A percentile compares a stretch with the other conserved stretches of the same genome.
Conservation (phyloP, 768 basidiomycete genomes). For the Tylopilus felleus region DNA sequence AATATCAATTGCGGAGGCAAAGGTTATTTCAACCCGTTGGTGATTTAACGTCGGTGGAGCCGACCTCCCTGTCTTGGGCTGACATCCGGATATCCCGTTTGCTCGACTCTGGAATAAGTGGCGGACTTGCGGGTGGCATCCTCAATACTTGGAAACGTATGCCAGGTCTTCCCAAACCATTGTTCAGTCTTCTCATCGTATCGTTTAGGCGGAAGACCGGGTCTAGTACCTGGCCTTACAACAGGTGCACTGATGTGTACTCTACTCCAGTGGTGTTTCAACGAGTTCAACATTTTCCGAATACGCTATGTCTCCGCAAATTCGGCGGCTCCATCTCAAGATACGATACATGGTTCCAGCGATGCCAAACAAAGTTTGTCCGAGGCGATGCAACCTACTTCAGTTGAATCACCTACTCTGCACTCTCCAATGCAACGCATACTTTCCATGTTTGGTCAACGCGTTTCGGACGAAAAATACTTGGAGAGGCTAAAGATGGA, state of each 20-base stretch:
- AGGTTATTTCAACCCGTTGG: constrained; percentile 22
- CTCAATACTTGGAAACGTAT: constrained; percentile 58
- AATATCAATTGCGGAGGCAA: constrained; percentile 44
- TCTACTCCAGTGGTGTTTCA: constrained; percentile 63
- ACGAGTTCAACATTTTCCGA: constrained; percentile 61
- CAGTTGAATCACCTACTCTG: background rate
- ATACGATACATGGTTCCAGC: background rate
- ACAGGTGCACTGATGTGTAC: constrained; percentile 59
- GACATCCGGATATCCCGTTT: constrained; percentile 59
- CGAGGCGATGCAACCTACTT: constrained; percentile 18
- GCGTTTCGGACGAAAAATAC: constrained; percentile 72
- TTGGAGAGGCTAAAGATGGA: constrained; percentile 54
- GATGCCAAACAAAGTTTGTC: background rate
- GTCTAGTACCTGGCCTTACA: constrained; percentile 55
- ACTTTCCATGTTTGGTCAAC: constrained; percentile 31
- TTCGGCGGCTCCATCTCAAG: background rate
- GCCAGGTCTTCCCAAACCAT: background rate
- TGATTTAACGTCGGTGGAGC: constrained; percentile 13
- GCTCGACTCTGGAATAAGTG: constrained; percentile 72
- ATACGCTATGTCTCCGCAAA: constrained; percentile 51
- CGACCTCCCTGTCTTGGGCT: constrained; percentile 37
- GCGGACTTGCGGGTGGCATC: constrained; percentile 62
- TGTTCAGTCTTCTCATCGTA: constrained; percentile 3
- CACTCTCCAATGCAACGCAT: constrained; percentile 37
- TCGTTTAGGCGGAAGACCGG: constrained; percentile 54